phyloP scores from a whole-genome alignment of 1,284 basidiomycete genomes.

The Trichosporon inkin region DNA sequence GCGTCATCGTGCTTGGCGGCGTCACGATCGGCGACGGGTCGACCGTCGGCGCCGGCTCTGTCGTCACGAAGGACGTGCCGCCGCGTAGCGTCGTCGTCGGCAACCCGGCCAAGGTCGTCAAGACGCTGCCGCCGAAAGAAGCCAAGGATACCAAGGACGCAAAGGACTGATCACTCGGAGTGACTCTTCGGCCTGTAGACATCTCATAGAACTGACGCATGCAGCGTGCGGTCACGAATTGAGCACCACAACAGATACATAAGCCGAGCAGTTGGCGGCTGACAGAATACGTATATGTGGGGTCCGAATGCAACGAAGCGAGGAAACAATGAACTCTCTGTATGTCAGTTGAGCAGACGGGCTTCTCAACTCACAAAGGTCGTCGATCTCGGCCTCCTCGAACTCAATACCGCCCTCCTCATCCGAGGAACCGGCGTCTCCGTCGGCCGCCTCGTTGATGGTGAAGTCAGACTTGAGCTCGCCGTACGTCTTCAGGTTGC shows the following conservation, averaged over 20 bases:
- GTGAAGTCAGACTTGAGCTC: slow-evolving; percentile 97
- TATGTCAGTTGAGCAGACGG: neutral
- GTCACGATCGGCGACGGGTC: slow-evolving; percentile 53
- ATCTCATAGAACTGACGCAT: neutral
- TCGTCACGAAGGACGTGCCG: slow-evolving; percentile 53
- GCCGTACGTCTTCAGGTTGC: slow-evolving; percentile 87
- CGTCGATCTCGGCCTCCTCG: slow-evolving; percentile 65
- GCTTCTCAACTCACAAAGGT: slow-evolving; percentile 44
- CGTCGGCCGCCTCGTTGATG: slow-evolving; percentile 92
- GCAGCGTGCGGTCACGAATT: neutral
- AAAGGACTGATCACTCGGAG: neutral
- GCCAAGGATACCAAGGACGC: slow-evolving; percentile 9
- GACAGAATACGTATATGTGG: slow-evolving; percentile 4
- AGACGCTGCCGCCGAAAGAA: slow-evolving; percentile 40
- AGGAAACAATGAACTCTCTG: slow-evolving; percentile 1
- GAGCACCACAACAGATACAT: slow-evolving; percentile 3
- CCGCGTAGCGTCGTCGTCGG: slow-evolving; percentile 52
- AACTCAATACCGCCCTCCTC: slow-evolving; percentile 86
- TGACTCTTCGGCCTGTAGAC: neutral
- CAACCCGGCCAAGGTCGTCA: slow-evolving; percentile 52
- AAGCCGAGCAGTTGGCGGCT: neutral
- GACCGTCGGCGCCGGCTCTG: slow-evolving; percentile 53
- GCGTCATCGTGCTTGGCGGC: slow-evolving; percentile 51
- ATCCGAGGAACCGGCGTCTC: slow-evolving; percentile 44
- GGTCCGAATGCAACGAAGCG: slow-evolving; percentile 1